Base-by-base conservation (phyloP, 1,139 yeast genomes). In the Pichia sp. region DNA sequence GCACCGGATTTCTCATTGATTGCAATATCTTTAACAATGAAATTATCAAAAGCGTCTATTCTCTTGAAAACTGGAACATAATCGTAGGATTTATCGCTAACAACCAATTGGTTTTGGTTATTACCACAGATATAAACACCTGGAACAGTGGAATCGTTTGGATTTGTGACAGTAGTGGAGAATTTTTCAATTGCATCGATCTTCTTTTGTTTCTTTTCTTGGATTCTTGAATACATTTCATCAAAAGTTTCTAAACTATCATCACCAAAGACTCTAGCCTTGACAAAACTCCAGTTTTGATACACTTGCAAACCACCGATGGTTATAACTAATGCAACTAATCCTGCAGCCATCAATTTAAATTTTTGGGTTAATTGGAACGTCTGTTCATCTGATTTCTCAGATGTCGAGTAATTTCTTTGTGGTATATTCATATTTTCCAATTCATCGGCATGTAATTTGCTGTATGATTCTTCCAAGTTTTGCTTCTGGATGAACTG, bases 1-100 rank as follows among this genome's bases (percentile, higher is more conserved):
- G 81, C 82, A 4, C 81, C 85, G 22, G 83, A 72, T 9, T 65
- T 67, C 21, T 75, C 79, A 20, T 66, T 60, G 17, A 87, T 59
- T 33, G 71, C 69, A n/a, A 89, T 78, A 58, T 82, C 85, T 40
- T 76, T 71, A 40, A 90, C 65, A 17, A 71, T 58, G 67, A 75
- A 73, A 38, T 77, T 76, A 58, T 90, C 89, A 58, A 91, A 89
- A 57, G 72, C 76, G 1, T 73, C 69, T 7, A 85, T 64, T 58
- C 96, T 71, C 24, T 62, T 63, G 40, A 65, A 58, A 5, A 63
- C 51, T 9, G 76, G 59, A 1, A 96, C 95, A 18, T 74, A 64
- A 52, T 73, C 76, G 14, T 34, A 50, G 5, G 34, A n/a, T 12
- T 40, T 32, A 19, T 65, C 67, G 10, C 58, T 53, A 31, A 67